Base-by-base conservation (phyloP, 495 filamentous ascomycete genomes). In the Penicillium cataractarum region DNA sequence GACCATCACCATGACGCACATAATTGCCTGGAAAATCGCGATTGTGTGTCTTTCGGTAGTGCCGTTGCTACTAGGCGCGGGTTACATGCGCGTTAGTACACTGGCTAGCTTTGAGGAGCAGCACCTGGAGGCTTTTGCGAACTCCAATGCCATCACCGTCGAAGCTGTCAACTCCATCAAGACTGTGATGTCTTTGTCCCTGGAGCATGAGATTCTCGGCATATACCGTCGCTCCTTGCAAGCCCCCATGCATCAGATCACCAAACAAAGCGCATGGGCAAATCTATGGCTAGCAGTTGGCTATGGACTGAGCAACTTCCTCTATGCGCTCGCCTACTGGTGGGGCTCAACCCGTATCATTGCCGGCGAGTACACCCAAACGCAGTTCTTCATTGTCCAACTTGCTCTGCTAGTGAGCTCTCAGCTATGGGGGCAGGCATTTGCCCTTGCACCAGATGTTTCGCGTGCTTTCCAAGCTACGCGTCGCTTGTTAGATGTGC, bases 271-370 rank as follows among this genome's bases (percentile, higher is more conserved):
- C 13, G 31, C 33, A 33, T 55, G 52, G 51, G 75, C 80, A 29
- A 84, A 77, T 57, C 44, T 81, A 17, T 83, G 82, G 76, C 83
- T 83, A 51, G 82, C 82, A 13, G 73, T 84, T 42, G 78, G 80
- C 26, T 81, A 84, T 55, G 80, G 76, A 60, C 62, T 82, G 6
- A 76, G 79, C n/a, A 76, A 83, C 54, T 66, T 83, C 10, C 79
- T 87, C n/a, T 84, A 87, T 63, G 86, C 86, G 0, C 70, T 90
- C 22, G 86, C 86, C 2, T 89, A 88, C 69, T 89, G 86, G 83
- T 90, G 87, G 80, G 87, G 87, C 19, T 77, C 84, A 4, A 82
- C 80, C 48, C 81, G 84, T 42, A 83, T 89, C 31, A 74, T 82
- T 35, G 71, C 74, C 32, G 86, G 86, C 17, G 67, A 78, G 48